phyloP scores from a whole-genome alignment of 495 filamentous ascomycete genomes.

The Parachaetomium inaequale region DNA sequence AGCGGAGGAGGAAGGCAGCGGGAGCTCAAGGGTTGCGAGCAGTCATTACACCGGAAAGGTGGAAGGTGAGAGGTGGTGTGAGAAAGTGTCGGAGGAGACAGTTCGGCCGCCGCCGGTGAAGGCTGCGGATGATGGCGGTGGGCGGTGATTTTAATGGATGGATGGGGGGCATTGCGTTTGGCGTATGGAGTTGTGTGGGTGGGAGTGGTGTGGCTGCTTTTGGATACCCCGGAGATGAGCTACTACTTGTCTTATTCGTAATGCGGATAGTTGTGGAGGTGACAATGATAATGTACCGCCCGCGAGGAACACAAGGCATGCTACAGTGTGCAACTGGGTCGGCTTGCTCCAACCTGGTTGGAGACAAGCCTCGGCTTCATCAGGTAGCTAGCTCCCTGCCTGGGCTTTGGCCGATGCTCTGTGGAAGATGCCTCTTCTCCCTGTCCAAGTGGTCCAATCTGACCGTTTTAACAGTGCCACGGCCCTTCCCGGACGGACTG shows the following conservation, averaged over 20 bases:
- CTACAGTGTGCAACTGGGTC: too few relatives aligned
- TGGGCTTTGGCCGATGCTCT: background rate
- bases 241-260: background rate
- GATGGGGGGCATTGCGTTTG: too few relatives aligned
- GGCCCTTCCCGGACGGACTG: background rate
- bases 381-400: too few relatives aligned
- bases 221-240: background rate
- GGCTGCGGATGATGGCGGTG: background rate
- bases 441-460: background rate
- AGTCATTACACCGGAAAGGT: background rate
- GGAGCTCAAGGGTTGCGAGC: background rate
- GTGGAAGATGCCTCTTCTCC: background rate
- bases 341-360: too few relatives aligned
- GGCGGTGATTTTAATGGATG: background rate
- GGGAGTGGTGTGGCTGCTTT: too few relatives aligned
- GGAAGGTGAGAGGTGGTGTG: background rate
- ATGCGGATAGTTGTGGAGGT: background rate
- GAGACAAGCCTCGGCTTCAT: too few relatives aligned
- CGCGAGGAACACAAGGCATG: background rate
- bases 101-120: background rate
- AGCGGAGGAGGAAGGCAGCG: constrained; percentile 1
- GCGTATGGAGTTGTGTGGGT: too few relatives aligned
- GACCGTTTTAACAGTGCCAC: background rate
- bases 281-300: background rate
- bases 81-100: background rate